Evolutionary conservation across 306 rosid genomes (phyloP).

Genomic region (Trichosanthes cucumerina): DNA sequence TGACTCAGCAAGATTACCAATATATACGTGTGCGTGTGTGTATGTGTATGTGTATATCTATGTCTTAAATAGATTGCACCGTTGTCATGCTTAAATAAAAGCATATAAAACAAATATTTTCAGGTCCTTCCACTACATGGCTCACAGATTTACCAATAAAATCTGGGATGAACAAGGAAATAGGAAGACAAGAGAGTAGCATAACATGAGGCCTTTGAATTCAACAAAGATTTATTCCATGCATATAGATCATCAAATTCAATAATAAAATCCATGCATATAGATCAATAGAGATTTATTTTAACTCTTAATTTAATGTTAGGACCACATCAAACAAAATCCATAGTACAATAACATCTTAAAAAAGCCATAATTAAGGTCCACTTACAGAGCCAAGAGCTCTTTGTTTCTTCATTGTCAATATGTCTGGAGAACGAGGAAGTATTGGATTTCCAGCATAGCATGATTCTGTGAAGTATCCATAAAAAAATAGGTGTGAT

Average conservation of each 20-base stretch:
- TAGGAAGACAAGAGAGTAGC: neutral
- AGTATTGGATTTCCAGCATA: constrained; percentile 28
- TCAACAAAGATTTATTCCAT: neutral
- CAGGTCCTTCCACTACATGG: neutral
- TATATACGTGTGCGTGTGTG: neutral
- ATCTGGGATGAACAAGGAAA: neutral
- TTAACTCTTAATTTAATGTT: neutral
- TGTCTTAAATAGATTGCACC: neutral
- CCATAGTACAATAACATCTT: neutral
- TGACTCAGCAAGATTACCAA: neutral
- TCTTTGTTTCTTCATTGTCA: constrained; percentile 43
- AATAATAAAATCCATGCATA: neutral
- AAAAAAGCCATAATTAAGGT: constrained; percentile 13
- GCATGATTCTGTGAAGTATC: constrained; percentile 48
- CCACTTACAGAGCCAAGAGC: constrained; percentile 58
- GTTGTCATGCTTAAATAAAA: neutral
- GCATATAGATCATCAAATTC: neutral
- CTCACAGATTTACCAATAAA: neutral
- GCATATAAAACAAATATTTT: neutral
- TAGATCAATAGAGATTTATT: neutral
- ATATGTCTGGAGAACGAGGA: constrained; percentile 41
- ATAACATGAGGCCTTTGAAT: neutral
- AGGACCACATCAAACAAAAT: neutral
- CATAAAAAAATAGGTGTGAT: constrained; percentile 22
- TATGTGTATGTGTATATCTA: neutral